Evolutionary conservation across 140 eudicot species (phyloP).

Genomic region (Cichorium intybus): DNA sequence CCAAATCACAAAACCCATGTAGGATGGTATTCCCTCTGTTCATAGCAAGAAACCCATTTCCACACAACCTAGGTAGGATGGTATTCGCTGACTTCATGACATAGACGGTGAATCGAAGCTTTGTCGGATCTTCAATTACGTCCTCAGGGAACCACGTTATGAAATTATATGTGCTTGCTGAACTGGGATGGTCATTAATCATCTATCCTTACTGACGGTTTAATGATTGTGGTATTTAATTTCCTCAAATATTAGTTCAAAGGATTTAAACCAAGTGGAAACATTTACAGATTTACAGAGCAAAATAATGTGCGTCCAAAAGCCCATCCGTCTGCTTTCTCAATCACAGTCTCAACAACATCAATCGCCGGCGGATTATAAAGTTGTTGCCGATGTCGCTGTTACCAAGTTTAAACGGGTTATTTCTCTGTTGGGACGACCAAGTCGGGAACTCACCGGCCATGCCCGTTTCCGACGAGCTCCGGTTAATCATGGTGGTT

Average conservation of each 20-base stretch:
- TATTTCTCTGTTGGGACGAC: slow-evolving; percentile 66
- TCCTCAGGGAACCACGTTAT: slow-evolving; percentile 5
- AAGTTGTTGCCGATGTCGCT: slow-evolving; percentile 69
- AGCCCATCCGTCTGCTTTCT: slow-evolving; percentile 51
- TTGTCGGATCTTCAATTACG: slow-evolving; percentile 7
- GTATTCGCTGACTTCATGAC: neutral
- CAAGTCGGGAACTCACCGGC: slow-evolving; percentile 58
- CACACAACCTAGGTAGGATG: too few species aligned
- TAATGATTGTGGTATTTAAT: slow-evolving; percentile 6
- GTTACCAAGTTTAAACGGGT: slow-evolving; percentile 68
- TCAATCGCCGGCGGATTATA: slow-evolving; percentile 39
- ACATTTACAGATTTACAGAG: slow-evolving; percentile 6
- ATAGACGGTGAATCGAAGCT: neutral
- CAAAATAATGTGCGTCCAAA: slow-evolving; percentile 41
- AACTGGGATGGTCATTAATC: neutral
- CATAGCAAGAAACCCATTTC: too few species aligned
- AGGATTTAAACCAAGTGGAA: neutral
- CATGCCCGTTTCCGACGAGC: slow-evolving; percentile 90
- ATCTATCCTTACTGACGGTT: neutral
- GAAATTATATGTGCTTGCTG: neutral
- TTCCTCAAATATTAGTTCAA: slow-evolving; percentile 2
- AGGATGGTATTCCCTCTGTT: too few species aligned
- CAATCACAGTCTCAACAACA: slow-evolving; percentile 28
- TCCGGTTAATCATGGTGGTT: slow-evolving; percentile 30
- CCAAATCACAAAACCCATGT: too few species aligned